These are phyloP conservation scores for Lantana camara DNA, from an alignment of 257 asterid species.

Conservation along the genomic window DNA sequence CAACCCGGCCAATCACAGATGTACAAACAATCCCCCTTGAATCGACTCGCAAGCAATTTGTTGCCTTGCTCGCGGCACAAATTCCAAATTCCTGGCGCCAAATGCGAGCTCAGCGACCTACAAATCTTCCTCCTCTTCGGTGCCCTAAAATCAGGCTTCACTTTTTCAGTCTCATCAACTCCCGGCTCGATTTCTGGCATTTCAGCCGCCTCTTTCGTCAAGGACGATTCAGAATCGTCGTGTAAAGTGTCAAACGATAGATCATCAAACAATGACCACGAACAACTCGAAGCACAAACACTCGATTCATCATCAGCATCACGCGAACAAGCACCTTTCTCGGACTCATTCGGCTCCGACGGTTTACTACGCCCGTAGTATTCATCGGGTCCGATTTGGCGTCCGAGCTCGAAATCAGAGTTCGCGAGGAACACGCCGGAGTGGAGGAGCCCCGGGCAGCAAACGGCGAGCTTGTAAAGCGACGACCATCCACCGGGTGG, in stretches of 20 bases:
- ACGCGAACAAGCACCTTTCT: constrained; percentile 29
- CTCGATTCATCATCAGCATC: constrained; percentile 15
- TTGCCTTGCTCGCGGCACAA: constrained; percentile 79
- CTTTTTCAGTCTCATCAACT: background rate
- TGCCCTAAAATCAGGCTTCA: constrained; percentile 13
- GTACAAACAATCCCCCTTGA: constrained; percentile 68
- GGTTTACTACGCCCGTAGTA: constrained; percentile 10
- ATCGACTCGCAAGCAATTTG: constrained; percentile 64
- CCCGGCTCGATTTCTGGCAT: constrained; percentile 23
- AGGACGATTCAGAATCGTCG: constrained; percentile 46
- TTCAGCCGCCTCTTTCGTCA: constrained; percentile 18
- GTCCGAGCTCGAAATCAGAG: constrained; percentile 73
- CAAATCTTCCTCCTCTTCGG: constrained; percentile 43
- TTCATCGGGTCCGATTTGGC: constrained; percentile 67
- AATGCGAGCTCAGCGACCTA: constrained; percentile 49
- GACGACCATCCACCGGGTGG: constrained; percentile 66
- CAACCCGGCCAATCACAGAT: constrained; percentile 82
- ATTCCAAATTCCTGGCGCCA: constrained; percentile 63
- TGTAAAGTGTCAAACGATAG: constrained; percentile 53
- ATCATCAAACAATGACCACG: constrained; percentile 76
- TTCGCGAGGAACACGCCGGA: constrained; percentile 68
- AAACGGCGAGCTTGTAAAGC: constrained; percentile 65
- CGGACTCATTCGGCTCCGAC: constrained; percentile 4
- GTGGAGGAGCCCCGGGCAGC: constrained; percentile 70
- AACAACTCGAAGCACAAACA: constrained; percentile 32